A percentile compares a stretch with the other conserved stretches of the same genome.
These are phyloP conservation scores for Castanea mollissima DNA, from an alignment of 306 rosid species.

Conservation along the genomic window DNA sequence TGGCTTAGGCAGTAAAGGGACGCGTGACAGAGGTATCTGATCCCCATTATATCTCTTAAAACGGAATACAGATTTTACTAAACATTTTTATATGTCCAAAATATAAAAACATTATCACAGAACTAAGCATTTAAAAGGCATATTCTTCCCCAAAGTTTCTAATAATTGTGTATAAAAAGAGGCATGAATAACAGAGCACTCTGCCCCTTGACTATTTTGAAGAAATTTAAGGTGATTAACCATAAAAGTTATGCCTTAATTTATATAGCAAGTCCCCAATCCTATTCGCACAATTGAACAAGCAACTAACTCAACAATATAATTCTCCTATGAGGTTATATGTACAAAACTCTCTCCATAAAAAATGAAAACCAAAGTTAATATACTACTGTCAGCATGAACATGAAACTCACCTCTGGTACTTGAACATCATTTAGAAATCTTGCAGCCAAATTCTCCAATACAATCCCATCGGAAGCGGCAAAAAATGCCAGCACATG, in stretches of 20 bases:
- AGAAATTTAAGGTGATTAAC: neutral
- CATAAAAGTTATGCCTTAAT: neutral
- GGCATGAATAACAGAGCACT: neutral
- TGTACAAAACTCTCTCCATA: neutral
- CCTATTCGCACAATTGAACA: neutral
- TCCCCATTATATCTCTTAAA: neutral
- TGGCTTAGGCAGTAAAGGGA: neutral
- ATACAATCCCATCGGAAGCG: conserved; percentile 89
- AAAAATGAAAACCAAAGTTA: neutral
- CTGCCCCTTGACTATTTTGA: neutral
- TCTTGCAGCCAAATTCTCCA: conserved; percentile 86
- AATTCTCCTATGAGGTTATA: neutral
- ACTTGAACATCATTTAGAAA: conserved; percentile 81
- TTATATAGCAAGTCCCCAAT: neutral
- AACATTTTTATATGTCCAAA: neutral
- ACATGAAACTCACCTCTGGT: conserved; percentile 60
- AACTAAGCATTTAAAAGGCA: neutral
- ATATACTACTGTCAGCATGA: neutral
- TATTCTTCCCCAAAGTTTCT: neutral
- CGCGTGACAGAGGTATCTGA: neutral
- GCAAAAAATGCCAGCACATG: conserved; percentile 89
- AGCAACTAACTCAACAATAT: neutral
- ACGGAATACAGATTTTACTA: neutral
- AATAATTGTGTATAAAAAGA: neutral
- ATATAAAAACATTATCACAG: neutral